Evolutionary conservation across 352 stramenopile species (phyloP).

Genomic region (Phytophthora pluvialis): DNA sequence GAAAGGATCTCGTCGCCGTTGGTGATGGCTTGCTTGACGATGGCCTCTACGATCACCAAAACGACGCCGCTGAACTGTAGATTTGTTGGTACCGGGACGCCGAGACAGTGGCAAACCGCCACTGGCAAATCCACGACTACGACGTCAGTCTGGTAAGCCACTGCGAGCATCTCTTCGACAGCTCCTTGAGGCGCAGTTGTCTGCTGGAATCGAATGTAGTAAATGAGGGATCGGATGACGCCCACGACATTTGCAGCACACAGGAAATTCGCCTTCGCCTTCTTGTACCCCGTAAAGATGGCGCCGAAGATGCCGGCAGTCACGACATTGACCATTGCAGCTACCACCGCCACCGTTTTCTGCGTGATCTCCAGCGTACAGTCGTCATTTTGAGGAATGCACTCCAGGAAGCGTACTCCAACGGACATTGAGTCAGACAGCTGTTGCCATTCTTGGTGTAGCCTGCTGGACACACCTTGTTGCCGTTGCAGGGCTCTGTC

Average conservation of each 20-base stretch:
- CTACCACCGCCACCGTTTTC: constrained; percentile 40
- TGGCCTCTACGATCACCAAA: constrained; percentile 27
- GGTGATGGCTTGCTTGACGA: constrained; percentile 28
- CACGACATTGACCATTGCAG: constrained; percentile 34
- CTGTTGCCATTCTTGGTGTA: constrained; percentile 9
- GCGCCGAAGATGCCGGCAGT: constrained; percentile 41
- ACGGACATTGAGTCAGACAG: constrained; percentile 43
- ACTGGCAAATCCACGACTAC: constrained; percentile 53
- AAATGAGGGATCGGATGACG: constrained; percentile 20
- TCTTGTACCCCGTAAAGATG: constrained; percentile 23
- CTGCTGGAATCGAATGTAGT: constrained; percentile 38
- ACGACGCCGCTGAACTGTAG: constrained; percentile 9
- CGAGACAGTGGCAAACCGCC: constrained; percentile 54
- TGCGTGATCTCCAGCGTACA: constrained; percentile 42
- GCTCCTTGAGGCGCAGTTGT: constrained; percentile 23
- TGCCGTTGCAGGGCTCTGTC: constrained; percentile 8
- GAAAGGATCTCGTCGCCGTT: constrained; percentile 31
- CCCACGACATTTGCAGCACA: constrained; percentile 29
- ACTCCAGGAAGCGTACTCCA: constrained; percentile 65
- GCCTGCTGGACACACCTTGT: constrained; percentile 17
- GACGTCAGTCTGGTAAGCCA: constrained; percentile 45
- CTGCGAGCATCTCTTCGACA: constrained; percentile 17
- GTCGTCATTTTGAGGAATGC: constrained; percentile 65
- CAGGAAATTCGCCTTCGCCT: constrained; percentile 4
- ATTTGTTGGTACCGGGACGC: constrained; percentile 34